A percentile compares a stretch with the other conserved stretches of the same genome.
Evolutionary conservation across 768 basidiomycete genomes (phyloP).

Genomic region (Xerocomellus chrysenteron): DNA sequence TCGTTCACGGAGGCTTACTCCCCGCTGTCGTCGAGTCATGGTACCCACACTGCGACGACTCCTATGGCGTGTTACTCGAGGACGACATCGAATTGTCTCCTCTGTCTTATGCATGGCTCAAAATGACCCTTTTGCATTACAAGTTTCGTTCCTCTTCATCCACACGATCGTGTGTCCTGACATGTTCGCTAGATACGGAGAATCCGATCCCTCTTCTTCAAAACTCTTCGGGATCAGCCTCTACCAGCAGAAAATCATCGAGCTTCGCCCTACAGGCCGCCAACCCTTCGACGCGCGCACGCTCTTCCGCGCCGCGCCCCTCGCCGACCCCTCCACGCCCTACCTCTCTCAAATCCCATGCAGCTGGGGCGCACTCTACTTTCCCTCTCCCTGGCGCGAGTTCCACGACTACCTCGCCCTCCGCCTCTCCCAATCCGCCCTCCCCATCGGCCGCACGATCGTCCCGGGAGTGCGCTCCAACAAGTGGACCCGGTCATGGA

Average conservation of each 20-base stretch:
- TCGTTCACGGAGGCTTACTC: conserved; percentile 77
- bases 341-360: conserved; percentile 88
- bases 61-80: conserved; percentile 79
- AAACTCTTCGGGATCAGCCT: conserved; percentile 78
- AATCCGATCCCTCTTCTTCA: conserved; percentile 36
- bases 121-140: conserved; percentile 76
- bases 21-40: conserved; percentile 87
- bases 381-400: conserved; percentile 85
- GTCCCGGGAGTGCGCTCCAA: conserved; percentile 81
- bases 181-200: conserved; percentile 52
- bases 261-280: conserved; percentile 67
- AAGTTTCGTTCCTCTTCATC: conserved; percentile 47
- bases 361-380: conserved; percentile 91
- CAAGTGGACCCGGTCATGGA: conserved; percentile 81
- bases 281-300: conserved; percentile 63
- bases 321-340: conserved; percentile 53
- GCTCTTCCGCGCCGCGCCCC: conserved; percentile 46
- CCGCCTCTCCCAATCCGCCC: conserved; percentile 55
- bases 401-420: conserved; percentile 75
- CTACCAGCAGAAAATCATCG: conserved; percentile 83
- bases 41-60: conserved; percentile 73
- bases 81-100: conserved; percentile 87
- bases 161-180: neutral
- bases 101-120: conserved; percentile 82
- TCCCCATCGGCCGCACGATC: conserved; percentile 41